phyloP scores from a whole-genome alignment of 768 basidiomycete genomes.

The Pulveroboletus sp. region DNA sequence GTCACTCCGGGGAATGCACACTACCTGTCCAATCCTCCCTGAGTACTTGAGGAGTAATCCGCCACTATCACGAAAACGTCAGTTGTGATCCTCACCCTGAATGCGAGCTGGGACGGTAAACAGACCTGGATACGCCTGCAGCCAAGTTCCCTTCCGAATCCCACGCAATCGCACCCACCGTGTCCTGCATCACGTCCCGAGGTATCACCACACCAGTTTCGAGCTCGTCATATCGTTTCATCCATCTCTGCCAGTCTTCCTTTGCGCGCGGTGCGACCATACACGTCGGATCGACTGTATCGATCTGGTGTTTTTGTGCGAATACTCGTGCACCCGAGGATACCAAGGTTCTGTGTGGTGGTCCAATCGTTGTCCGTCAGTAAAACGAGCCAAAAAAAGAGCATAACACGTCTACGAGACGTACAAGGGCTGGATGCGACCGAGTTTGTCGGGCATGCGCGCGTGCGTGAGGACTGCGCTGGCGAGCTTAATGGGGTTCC shows the following conservation, averaged over 20 bases:
- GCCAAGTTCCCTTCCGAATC: conserved; percentile 43
- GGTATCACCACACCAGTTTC: not conserved
- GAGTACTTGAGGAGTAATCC: conserved; percentile 73
- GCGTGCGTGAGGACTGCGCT: conserved; percentile 52
- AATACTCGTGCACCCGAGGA: conserved; percentile 58
- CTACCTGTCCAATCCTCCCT: conserved; percentile 73
- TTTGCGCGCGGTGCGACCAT: conserved; percentile 48
- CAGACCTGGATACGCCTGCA: conserved; percentile 73
- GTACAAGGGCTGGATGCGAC: conserved; percentile 68
- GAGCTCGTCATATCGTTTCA: conserved; percentile 31
- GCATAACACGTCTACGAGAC: conserved; percentile 14
- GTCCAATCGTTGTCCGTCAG: not conserved
- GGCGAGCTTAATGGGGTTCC: conserved; percentile 66
- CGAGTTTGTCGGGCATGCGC: conserved; percentile 43
- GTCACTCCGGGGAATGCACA: not conserved
- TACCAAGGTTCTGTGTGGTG: conserved; percentile 48
- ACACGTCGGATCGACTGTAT: conserved; percentile 37
- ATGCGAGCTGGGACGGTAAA: not conserved
- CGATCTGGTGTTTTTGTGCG: conserved; percentile 33
- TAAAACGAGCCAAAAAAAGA: not conserved
- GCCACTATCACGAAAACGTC: conserved; percentile 43
- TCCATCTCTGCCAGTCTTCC: conserved; percentile 62
- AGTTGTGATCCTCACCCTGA: not conserved
- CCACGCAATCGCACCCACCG: conserved; percentile 73
- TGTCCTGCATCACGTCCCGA: conserved; percentile 56